These are phyloP conservation scores for Marasmius tenuissimus DNA, from an alignment of 1,284 basidiomycete genomes.

Conservation along the genomic window DNA sequence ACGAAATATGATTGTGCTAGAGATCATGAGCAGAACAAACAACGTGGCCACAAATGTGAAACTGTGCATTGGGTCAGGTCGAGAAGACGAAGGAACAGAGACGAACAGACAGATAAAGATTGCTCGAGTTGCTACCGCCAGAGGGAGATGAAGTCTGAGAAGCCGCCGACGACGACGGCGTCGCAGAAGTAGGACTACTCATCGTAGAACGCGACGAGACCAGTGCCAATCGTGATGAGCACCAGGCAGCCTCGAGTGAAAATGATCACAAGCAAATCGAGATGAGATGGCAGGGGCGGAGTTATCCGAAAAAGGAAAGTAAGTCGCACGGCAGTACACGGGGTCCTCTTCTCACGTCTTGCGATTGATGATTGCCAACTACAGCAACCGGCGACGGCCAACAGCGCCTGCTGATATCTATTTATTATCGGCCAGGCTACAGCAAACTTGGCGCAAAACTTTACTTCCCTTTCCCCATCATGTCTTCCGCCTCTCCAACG, in stretches of 20 bases:
- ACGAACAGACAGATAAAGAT: constrained; percentile 36
- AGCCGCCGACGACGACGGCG: background rate
- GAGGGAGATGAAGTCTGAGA: constrained; percentile 10
- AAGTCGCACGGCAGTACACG: background rate
- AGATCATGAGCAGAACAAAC: constrained; percentile 63
- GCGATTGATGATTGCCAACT: no score
- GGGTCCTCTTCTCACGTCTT: background rate
- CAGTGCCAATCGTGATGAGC: no score
- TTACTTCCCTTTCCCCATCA: constrained; percentile 16
- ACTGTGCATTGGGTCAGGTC: constrained; percentile 31
- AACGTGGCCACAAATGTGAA: constrained; percentile 73
- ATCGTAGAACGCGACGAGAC: background rate
- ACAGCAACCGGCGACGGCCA: no score
- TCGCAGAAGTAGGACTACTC: background rate
- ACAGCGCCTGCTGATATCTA: no score
- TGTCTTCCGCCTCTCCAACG: constrained; percentile 27
- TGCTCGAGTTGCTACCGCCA: constrained; percentile 26
- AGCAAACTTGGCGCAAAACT: no score
- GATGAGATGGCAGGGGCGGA: no score
- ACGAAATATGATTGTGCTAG: constrained; percentile 60
- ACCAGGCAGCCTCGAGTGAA: no score
- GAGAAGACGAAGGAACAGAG: constrained; percentile 11
- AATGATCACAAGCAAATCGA: no score
- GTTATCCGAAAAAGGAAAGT: no score
- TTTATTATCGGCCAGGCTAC: no score